Evolutionary conservation across 1,284 basidiomycete genomes (phyloP), one percentile per base, ranked within the genome.

Genomic region (Papiliotrema laurentii): DNA sequence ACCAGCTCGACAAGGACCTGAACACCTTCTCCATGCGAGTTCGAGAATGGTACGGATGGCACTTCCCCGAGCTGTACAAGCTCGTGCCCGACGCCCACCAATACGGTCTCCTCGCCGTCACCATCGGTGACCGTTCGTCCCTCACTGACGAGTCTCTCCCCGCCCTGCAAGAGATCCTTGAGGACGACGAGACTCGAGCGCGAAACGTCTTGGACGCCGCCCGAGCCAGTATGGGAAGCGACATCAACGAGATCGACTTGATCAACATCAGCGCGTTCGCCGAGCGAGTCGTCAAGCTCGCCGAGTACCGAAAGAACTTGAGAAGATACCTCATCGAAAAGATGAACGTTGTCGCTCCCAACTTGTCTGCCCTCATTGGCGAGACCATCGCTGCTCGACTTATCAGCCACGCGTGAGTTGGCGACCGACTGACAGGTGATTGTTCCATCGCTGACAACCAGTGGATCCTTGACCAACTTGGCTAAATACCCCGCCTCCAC

Each of bases 1-100:
- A 98, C 78, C 93, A 97, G 69, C 86, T 98, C 69, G 94, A 98
- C 83, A 98, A 97, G 80, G 94, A 98, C 74, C 92, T 98, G 72
- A 98, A 98, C 79, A 85, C 94, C 24, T 97, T 98, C 72, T 87
- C 92, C 24, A 98, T 98, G 94, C 87, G 94, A 47, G 85, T 97
- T 47, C 81, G 94, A 61, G 94, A 98, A 74, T 98, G 96, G 96
- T 98, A 98, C 75, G 94, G 96, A n/a, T 98, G 96, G 80, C 96
- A 98, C 75, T 99, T 97, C 80, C 94, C 94, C 44, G 96, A 99
- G 77, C 86, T 98, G 58, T 83, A 96, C 77, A 87, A 83, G 65
- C 79, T 98, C 64, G 91, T 97, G 1, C 83, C 92, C 52, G 96
- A 98, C 76, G 96, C 96, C 73, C 85, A 94, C 53, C 85, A 88